Evolutionary conservation across 306 rosid species (phyloP).

Genomic region (Canavalia ensiformis): DNA sequence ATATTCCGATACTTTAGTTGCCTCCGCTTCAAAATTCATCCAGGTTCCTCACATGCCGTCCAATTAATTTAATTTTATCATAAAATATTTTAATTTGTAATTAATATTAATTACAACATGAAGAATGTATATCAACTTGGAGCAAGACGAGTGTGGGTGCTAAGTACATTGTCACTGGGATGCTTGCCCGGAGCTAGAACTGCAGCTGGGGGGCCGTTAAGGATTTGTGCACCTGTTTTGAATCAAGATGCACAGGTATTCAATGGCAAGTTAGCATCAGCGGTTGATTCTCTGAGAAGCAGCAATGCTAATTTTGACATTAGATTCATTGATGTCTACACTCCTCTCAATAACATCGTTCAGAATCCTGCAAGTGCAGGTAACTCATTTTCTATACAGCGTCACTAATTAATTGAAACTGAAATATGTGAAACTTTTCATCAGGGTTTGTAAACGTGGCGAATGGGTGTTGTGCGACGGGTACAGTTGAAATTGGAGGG

Average conservation of each 20-base stretch:
- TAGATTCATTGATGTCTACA: slow-evolving; percentile 50
- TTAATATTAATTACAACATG: background rate
- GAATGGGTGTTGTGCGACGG: slow-evolving; percentile 58
- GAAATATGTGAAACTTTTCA: no score
- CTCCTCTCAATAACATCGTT: slow-evolving; percentile 42
- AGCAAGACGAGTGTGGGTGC: slow-evolving; percentile 50
- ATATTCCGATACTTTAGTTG: slow-evolving; percentile 38
- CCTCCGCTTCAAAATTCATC: slow-evolving; percentile 33
- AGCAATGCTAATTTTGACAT: slow-evolving; percentile 18
- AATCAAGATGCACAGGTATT: slow-evolving; percentile 43
- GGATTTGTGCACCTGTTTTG: background rate
- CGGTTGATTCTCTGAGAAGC: background rate
- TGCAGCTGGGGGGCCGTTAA: background rate
- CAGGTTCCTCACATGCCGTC: slow-evolving; percentile 39
- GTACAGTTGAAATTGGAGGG: background rate
- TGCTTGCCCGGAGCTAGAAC: slow-evolving; percentile 55
- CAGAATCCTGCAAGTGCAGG: slow-evolving; percentile 43
- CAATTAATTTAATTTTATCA: background rate
- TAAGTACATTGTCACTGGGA: slow-evolving; percentile 56
- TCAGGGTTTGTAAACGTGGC: slow-evolving; percentile 48
- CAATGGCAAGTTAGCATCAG: slow-evolving; percentile 34
- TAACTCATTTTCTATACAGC: background rate
- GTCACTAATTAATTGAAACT: no score
- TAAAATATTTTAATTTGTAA: background rate
- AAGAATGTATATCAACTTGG: slow-evolving; percentile 55